Base-by-base conservation (phyloP, 2,329 filamentous ascomycete genomes). In the Graphilbum fragrans region DNA sequence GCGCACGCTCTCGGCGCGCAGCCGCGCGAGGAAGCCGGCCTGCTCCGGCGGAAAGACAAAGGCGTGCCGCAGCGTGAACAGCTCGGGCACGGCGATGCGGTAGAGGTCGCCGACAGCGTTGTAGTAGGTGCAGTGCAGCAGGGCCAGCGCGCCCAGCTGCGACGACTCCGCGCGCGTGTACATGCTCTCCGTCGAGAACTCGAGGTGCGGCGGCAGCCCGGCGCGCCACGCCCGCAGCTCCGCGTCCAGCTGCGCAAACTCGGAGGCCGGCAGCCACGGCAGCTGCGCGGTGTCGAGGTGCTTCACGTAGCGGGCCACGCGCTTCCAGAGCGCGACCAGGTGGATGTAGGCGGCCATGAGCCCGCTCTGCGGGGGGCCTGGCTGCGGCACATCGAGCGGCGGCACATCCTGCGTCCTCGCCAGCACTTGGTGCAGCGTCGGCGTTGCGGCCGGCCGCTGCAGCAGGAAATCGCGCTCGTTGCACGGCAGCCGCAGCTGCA, bases 371-470 rank as follows among this genome's bases (percentile, higher is more conserved):
- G n/a, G n/a, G n/a, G n/a, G n/a, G n/a, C n/a, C n/a, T n/a, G n/a
- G n/a, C n/a, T n/a, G n/a, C n/a, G n/a, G n/a, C n/a, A n/a, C n/a
- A n/a, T n/a, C n/a, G n/a, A n/a, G n/a, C n/a, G n/a, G n/a, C n/a
- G n/a, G n/a, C n/a, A n/a, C n/a, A n/a, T n/a, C n/a, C n/a, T n/a
- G n/a, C n/a, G n/a, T n/a, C n/a, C n/a, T n/a, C n/a, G n/a, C n/a
- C n/a, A n/a, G n/a, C n/a, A n/a, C n/a, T n/a, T n/a, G n/a, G n/a
- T n/a, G 47, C 40, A 4, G 52, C 52, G 33, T 52, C 53, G 9
- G 70, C 69, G 51, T 85, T 79, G 38, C 83, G 73, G 16, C 77
- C 72, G 29, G 29, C 6, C 5, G 6, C 25, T 39, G 36, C 5
- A 29, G 37, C 16, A 38, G 10, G 35, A 39, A 39, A 18, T 33